Percentiles rank a stretch among this genome's conserved stretches.
phyloP scores from a whole-genome alignment of 2,329 filamentous ascomycete species.

The Epichloe sylvatica region DNA sequence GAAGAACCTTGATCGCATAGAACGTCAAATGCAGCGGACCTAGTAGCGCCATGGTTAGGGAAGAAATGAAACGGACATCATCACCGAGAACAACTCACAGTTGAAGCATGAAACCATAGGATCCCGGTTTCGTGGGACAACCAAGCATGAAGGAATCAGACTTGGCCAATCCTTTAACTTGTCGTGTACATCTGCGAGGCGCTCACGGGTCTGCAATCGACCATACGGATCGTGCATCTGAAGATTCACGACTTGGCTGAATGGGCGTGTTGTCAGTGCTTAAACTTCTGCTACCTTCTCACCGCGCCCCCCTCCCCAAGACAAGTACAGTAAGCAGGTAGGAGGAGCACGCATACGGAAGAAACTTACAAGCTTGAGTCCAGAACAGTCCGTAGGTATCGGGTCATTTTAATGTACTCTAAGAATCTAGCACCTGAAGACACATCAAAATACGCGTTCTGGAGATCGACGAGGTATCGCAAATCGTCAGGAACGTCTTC shows the following conservation, averaged over 20 bases:
- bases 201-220: constrained; percentile 8
- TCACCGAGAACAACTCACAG: constrained; percentile 7
- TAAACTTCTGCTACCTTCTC: too few species aligned
- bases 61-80: too few species aligned
- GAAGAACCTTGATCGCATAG: constrained; percentile 27
- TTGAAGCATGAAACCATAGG: constrained; percentile 11
- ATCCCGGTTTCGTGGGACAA: constrained; percentile 10
- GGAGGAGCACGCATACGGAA: not conserved
- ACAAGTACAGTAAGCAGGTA: not conserved
- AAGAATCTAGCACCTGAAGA: constrained; percentile 25
- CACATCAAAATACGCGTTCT: constrained; percentile 18
- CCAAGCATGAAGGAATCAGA: constrained; percentile 22
- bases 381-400: constrained; percentile 19
- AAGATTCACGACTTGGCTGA: constrained; percentile 14
- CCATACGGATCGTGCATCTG: constrained; percentile 7
- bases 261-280: constrained; percentile 4
- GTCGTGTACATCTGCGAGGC: constrained; percentile 15
- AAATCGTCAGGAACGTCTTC: constrained; percentile 26
- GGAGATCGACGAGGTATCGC: constrained; percentile 20
- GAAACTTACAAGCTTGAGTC: constrained; percentile 21
- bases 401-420: constrained; percentile 19
- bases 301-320: not conserved
- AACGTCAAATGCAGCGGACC: constrained; percentile 28
- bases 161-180: constrained; percentile 22
- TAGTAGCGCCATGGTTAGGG: not conserved